phyloP scores from a whole-genome alignment of 345 rosid genomes.

The Gossypium longicalyx region DNA sequence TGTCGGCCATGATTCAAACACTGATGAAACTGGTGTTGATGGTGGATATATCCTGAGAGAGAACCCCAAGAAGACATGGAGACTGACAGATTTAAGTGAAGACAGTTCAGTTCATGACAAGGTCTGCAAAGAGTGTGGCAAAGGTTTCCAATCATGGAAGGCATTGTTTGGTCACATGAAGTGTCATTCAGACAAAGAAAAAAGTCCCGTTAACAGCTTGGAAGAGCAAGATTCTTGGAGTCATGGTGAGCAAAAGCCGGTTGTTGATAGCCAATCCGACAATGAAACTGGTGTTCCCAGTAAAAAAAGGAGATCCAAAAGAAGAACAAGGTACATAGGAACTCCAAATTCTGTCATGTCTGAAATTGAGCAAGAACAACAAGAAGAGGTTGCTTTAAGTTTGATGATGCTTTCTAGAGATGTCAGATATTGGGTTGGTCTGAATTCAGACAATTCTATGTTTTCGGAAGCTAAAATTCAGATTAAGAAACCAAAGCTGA shows the following conservation, averaged over 20 bases:
- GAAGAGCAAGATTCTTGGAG: conserved; percentile 42
- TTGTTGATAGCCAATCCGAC: conserved; percentile 41
- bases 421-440: conserved; percentile 24
- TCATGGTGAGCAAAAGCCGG: conserved; percentile 22
- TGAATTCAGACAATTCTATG: conserved; percentile 33
- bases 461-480: conserved; percentile 22
- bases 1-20: neutral
- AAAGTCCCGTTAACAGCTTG: conserved; percentile 19
- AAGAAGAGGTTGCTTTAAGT: conserved; percentile 57
- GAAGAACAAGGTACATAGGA: conserved; percentile 35
- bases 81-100: conserved; percentile 25
- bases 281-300: conserved; percentile 34
- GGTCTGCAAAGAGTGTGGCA: conserved; percentile 46
- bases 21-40: conserved; percentile 9
- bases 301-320: conserved; percentile 38
- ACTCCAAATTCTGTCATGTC: conserved; percentile 43
- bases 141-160: conserved; percentile 40
- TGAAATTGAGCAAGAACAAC: conserved; percentile 49
- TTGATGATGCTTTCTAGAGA: conserved; percentile 69
- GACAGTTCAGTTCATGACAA: conserved; percentile 23
- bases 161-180: conserved; percentile 42
- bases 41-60: conserved; percentile 42
- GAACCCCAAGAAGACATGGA: conserved; percentile 53
- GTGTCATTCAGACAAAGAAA: conserved; percentile 36
- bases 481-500: conserved; percentile 16